Base-by-base conservation (phyloP, 179 eudicot species). In the Amaranthus tricolor region DNA sequence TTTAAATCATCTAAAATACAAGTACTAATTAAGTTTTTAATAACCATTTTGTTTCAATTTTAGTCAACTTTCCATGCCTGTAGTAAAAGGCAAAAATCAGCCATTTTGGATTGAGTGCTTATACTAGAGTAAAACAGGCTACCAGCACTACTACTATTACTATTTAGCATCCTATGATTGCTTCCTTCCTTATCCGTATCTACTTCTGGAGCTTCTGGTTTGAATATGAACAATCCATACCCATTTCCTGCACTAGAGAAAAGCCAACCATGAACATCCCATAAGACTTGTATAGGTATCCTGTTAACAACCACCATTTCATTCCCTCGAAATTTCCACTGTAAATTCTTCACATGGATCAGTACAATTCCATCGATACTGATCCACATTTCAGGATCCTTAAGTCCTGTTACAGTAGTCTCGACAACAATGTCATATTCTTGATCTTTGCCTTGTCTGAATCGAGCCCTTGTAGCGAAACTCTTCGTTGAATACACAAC, bases 261-360 rank as follows among this genome's bases (percentile, higher is more conserved):
- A 14, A 94, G 59, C 98, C 97, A 94, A 0, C 88, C 82, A 48
- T 92, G 87, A 11, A 94, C 98, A n/a, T 94, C 98, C 98, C 98
- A 94, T 6, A 82, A 82, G 5, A 94, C 94, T 48, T 94, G 93
- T 0, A 94, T 77, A 0, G 93, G 90, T 48, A 81, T 81, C 76
- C 90, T 84, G 20, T 90, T 82, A 5, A 94, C 91, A n/a, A 85
- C 10, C 7, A 94, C 87, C 0, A 86, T 92, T 72, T 94, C 86
- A 62, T 89, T 94, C 4, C 98, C 98, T 47, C 97, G 77, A 60
- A 94, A 94, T 63, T 94, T 94, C 98, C 98, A 94, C 61, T 90
- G 97, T 78, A 94, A 79, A 68, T 94, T 94, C 76, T 67, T 82
- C 7, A 91, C 79, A 43, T 85, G 88, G 13, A 89, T 72, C 16